Evolutionary conservation across 768 basidiomycete genomes (phyloP).

Genomic region (Austroboletus eburneus): DNA sequence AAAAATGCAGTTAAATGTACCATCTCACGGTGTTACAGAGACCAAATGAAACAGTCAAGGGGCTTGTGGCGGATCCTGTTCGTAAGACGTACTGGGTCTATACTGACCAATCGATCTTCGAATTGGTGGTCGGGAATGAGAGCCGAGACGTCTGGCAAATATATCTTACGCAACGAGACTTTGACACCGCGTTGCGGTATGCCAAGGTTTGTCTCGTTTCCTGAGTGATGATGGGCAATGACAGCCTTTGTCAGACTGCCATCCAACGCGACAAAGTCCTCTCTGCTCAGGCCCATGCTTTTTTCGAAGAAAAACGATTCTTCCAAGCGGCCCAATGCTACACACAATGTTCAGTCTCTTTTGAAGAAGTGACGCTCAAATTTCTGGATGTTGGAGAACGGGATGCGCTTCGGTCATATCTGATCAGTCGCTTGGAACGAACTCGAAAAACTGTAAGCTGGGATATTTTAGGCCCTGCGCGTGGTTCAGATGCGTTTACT

Average conservation of each 20-base stretch:
- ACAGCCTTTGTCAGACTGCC: slow-evolving; percentile 56
- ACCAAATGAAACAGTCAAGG: slow-evolving; percentile 66
- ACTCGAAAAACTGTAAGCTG: slow-evolving; percentile 73
- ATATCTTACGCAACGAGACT: slow-evolving; percentile 74
- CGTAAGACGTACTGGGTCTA: slow-evolving; percentile 93
- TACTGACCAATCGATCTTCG: slow-evolving; percentile 84
- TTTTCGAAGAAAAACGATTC: slow-evolving; percentile 75
- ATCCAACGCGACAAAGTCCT: slow-evolving; percentile 82
- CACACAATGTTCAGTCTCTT: slow-evolving; percentile 80
- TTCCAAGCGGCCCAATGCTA: slow-evolving; percentile 92
- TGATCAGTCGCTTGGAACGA: slow-evolving; percentile 82
- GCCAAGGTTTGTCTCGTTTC: slow-evolving; percentile 57
- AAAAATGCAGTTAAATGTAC: no score
- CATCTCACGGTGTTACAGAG: slow-evolving; percentile 45
- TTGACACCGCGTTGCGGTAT: slow-evolving; percentile 74
- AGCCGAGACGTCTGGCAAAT: slow-evolving; percentile 94
- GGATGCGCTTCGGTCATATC: slow-evolving; percentile 86
- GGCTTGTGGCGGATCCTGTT: slow-evolving; percentile 79
- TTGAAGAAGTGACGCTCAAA: slow-evolving; percentile 89
- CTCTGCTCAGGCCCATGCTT: slow-evolving; percentile 75
- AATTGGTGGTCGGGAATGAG: slow-evolving; percentile 82
- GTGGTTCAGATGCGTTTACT: not conserved
- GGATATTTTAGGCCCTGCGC: not conserved
- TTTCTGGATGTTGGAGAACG: slow-evolving; percentile 88
- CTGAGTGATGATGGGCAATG: not conserved